phyloP scores from a whole-genome alignment of 164 flowering plant species.

The Piper longum region DNA sequence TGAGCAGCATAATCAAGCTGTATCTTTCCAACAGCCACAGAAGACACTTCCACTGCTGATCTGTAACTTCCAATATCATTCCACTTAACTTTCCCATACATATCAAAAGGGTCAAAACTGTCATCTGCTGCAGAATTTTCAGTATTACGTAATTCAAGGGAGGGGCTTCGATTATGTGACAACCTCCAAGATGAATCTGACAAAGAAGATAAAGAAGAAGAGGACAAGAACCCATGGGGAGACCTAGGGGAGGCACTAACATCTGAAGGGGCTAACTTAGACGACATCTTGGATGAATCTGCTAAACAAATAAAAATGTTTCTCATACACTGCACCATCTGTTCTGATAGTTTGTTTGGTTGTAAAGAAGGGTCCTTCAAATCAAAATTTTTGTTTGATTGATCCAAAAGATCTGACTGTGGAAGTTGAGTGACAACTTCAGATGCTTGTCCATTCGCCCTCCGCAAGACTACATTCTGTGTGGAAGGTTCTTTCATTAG shows the following conservation, averaged over 20 bases:
- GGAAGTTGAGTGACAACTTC: slow-evolving; percentile 3
- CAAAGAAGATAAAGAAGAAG: slow-evolving; percentile 17
- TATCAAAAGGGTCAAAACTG: slow-evolving; percentile 23
- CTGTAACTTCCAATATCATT: slow-evolving; percentile 21
- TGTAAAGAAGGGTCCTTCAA: slow-evolving; percentile 18
- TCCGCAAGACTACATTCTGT: slow-evolving; percentile 10
- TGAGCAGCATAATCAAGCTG: slow-evolving; percentile 31
- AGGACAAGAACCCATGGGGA: slow-evolving; percentile 26
- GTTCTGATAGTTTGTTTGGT: slow-evolving; percentile 33
- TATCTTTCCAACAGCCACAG: slow-evolving; percentile 36
- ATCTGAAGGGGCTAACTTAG: slow-evolving; percentile 16
- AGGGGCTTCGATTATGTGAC: slow-evolving; percentile 8
- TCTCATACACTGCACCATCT: slow-evolving; percentile 39
- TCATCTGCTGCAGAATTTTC: slow-evolving; percentile 10
- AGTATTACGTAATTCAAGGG: slow-evolving; percentile 12
- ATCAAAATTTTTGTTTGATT: slow-evolving; percentile 6
- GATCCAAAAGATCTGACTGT: slow-evolving; percentile 1
- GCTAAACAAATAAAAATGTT: slow-evolving; percentile 25
- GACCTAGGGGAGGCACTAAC: slow-evolving; percentile 15
- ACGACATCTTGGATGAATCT: slow-evolving; percentile 15
- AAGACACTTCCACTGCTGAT: slow-evolving; percentile 28
- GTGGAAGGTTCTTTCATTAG: background rate
- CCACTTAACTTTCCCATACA: slow-evolving; percentile 25
- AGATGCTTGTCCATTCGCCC: slow-evolving; percentile 4
- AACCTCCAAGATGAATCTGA: slow-evolving; percentile 15